phyloP scores from a whole-genome alignment of 75 land plant genomes.

The Cunninghamia lanceolata region DNA sequence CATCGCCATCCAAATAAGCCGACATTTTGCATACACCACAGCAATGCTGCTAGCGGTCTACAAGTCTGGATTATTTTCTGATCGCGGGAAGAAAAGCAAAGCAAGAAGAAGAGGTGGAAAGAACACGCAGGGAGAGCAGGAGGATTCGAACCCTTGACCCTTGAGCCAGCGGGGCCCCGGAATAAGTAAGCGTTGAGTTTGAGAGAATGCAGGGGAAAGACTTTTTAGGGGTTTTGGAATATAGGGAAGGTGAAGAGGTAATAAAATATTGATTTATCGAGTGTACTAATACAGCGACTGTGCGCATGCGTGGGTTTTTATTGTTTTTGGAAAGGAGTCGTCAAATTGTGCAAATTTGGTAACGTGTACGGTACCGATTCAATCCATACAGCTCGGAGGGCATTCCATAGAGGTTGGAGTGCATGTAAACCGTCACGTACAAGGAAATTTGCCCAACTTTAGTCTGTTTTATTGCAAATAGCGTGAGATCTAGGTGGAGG shows the following conservation, averaged over 20 bases:
- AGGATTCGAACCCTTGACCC: conserved; percentile 8
- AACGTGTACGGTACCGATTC: too few relatives aligned
- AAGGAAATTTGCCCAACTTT: too few relatives aligned
- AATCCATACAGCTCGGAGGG: too few relatives aligned
- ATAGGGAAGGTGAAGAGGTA: background rate
- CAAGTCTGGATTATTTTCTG: background rate
- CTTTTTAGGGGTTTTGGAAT: background rate
- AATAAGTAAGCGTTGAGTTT: background rate
- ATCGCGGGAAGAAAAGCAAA: background rate
- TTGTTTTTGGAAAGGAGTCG: background rate
- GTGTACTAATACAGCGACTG: background rate
- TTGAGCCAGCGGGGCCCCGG: background rate
- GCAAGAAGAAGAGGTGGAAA: background rate
- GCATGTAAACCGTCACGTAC: too few relatives aligned
- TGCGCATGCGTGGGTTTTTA: background rate
- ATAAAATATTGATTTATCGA: background rate
- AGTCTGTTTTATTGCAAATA: background rate
- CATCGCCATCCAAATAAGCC: conserved; percentile 23
- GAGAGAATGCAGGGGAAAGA: background rate
- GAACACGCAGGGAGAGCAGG: too few relatives aligned
- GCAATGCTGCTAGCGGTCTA: background rate
- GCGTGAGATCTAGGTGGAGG: background rate
- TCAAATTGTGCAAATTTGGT: too few relatives aligned
- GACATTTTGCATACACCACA: conserved; percentile 6
- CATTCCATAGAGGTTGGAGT: too few relatives aligned